Percentiles rank a stretch among this genome's conserved stretches.
These are phyloP conservation scores for Chloris gayana DNA, from an alignment of 176 grass and related monocot genomes.

Conservation along the genomic window DNA sequence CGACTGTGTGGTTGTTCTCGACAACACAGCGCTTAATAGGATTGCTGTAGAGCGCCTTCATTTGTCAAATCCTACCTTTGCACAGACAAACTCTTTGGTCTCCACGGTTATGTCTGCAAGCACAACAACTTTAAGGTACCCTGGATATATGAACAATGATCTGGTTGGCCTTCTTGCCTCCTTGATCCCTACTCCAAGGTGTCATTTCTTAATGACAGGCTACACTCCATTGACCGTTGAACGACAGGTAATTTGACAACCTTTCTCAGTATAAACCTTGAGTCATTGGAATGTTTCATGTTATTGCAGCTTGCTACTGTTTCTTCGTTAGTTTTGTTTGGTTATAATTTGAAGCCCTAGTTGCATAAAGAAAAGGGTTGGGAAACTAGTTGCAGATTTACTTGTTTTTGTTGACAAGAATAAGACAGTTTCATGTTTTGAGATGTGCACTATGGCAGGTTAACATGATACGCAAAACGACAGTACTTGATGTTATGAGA, in stretches of 20 bases:
- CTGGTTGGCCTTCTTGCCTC: constrained; percentile 95
- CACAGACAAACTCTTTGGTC: constrained; percentile 96
- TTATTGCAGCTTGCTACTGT: neutral
- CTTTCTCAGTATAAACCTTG: constrained; percentile 20
- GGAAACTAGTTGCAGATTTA: neutral
- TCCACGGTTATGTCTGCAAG: constrained; percentile 99
- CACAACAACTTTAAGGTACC: constrained; percentile 95
- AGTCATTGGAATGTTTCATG: constrained; percentile 5
- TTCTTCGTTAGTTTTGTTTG: constrained; percentile 12
- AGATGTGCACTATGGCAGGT: constrained; percentile 54
- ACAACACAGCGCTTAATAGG: constrained; percentile 97
- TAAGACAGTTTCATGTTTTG: constrained; percentile 24
- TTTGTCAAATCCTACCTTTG: constrained; percentile 94
- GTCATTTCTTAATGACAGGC: constrained; percentile 99
- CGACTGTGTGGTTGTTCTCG: constrained; percentile 98
- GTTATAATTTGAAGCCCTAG: constrained; percentile 30
- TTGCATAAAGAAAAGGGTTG: neutral
- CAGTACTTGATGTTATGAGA: constrained; percentile 97
- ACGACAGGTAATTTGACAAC: constrained; percentile 77
- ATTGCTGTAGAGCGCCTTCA: constrained; percentile 97
- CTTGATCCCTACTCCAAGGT: constrained; percentile 93
- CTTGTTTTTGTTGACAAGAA: constrained; percentile 2
- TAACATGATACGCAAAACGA: constrained; percentile 99
- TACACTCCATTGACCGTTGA: constrained; percentile 97
- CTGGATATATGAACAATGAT: constrained; percentile 99